phyloP scores from a whole-genome alignment of 192 early-diverging fungal species.

The Linderina pennispora region DNA sequence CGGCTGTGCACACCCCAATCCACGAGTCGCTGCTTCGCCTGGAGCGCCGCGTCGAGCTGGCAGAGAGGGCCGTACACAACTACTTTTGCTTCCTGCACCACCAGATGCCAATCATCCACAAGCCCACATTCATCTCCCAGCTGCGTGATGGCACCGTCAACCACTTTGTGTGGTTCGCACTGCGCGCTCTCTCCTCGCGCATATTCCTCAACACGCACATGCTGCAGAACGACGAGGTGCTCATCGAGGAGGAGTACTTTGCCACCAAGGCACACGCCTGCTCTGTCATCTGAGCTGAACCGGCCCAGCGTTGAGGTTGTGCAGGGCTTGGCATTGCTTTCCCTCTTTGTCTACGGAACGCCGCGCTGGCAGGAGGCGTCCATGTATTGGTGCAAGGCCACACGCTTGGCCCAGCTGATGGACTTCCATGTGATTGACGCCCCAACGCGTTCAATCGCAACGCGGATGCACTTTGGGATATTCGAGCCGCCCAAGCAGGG shows the following conservation, averaged over 20 bases:
- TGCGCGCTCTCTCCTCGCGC: conserved; percentile 35
- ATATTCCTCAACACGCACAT: conserved; percentile 21
- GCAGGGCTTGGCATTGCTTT: conserved; percentile 36
- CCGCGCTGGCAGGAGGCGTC: conserved; percentile 42
- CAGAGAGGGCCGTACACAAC: conserved; percentile 24
- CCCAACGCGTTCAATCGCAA: conserved; percentile 30
- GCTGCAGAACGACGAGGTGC: conserved; percentile 22
- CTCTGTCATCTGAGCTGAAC: conserved; percentile 18
- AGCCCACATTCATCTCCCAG: conserved; percentile 36
- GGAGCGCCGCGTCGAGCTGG: conserved; percentile 25
- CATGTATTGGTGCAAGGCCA: conserved; percentile 49
- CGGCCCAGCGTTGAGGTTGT: conserved; percentile 28
- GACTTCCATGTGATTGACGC: conserved; percentile 40
- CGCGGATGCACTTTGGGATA: conserved; percentile 41
- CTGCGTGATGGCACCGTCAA: conserved; percentile 31
- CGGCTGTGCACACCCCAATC: conserved; percentile 3
- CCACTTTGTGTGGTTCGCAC: conserved; percentile 41
- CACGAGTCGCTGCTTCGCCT: conserved; percentile 23
- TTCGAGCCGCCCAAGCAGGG: conserved; percentile 31
- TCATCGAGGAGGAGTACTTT: conserved; percentile 36
- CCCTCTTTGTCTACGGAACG: conserved; percentile 34
- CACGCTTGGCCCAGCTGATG: conserved; percentile 38
- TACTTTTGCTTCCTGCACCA: conserved; percentile 46
- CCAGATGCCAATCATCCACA: conserved; percentile 46
- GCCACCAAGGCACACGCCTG: conserved; percentile 15